These are phyloP conservation scores for Kickxella alabastrina DNA, from an alignment of 192 early-diverging fungal genomes.

Conservation along the genomic window DNA sequence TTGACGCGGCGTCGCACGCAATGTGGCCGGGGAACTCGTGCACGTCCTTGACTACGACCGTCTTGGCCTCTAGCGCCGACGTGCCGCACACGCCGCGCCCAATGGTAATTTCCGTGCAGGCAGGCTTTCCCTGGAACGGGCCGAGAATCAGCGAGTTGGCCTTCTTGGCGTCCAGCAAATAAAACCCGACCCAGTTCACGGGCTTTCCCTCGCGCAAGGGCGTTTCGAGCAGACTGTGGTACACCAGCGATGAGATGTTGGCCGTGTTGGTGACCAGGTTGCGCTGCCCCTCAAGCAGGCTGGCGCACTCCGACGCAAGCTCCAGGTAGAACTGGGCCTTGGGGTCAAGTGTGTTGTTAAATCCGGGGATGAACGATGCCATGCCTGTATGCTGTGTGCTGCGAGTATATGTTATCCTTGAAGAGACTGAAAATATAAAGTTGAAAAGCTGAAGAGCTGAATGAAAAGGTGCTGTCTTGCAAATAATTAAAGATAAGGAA, in stretches of 20 bases:
- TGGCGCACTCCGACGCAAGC: conserved; percentile 55
- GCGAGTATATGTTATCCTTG: too few relatives aligned
- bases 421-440: too few relatives aligned
- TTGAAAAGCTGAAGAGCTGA: background rate
- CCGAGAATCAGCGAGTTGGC: conserved; percentile 61
- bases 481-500: too few relatives aligned
- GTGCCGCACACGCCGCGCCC: conserved; percentile 89
- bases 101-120: conserved; percentile 80
- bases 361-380: conserved; percentile 41
- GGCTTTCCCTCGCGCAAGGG: conserved; percentile 57
- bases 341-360: conserved; percentile 34
- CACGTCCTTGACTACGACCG: conserved; percentile 73
- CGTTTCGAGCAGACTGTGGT: conserved; percentile 68
- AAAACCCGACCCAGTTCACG: conserved; percentile 81
- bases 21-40: conserved; percentile 85
- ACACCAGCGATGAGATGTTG: conserved; percentile 76
- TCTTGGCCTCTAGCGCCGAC: conserved; percentile 56
- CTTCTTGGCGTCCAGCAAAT: conserved; percentile 57
- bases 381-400: too few relatives aligned
- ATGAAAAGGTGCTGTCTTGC: too few relatives aligned
- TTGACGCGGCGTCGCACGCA: conserved; percentile 80
- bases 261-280: conserved; percentile 76
- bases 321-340: conserved; percentile 73
- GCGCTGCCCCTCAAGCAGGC: conserved; percentile 65
- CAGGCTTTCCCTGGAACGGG: conserved; percentile 88